Evolutionary conservation across 176 grass and related monocot species (phyloP).

Genomic region (Avena sativa): DNA sequence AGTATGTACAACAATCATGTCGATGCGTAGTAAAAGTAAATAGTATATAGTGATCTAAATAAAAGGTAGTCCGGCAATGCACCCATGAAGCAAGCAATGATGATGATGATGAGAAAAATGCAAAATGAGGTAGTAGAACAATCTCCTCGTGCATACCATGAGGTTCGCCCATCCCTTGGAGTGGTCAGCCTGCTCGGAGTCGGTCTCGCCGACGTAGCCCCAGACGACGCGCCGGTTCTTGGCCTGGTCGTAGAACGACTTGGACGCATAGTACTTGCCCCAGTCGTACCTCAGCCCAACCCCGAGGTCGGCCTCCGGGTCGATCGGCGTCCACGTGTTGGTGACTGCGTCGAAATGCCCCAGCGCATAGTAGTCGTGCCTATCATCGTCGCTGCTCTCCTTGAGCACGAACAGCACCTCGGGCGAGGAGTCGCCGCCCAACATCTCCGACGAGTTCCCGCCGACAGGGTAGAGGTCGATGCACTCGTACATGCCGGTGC

Average conservation of each 20-base stretch:
- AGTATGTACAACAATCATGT: no score
- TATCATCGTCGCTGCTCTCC: slow-evolving; percentile 69
- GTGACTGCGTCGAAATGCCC: slow-evolving; percentile 41
- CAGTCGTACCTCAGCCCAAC: slow-evolving; percentile 70
- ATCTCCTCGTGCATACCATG: background rate
- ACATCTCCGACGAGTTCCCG: background rate
- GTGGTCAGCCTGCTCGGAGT: slow-evolving; percentile 61
- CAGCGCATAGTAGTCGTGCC: slow-evolving; percentile 68
- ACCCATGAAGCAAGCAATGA: background rate
- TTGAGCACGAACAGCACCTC: slow-evolving; percentile 58
- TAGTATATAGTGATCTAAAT: no score
- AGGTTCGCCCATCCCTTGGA: slow-evolving; percentile 61
- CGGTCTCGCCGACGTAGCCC: slow-evolving; percentile 66
- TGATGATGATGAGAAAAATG: background rate
- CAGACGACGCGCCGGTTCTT: slow-evolving; percentile 59
- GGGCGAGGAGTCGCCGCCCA: background rate
- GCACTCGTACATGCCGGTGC: slow-evolving; percentile 23
- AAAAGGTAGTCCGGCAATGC: background rate
- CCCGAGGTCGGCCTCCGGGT: slow-evolving; percentile 49
- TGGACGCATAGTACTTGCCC: slow-evolving; percentile 69
- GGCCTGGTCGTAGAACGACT: slow-evolving; percentile 66
- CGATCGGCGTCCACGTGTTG: slow-evolving; percentile 53
- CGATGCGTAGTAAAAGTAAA: no score
- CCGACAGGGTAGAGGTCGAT: slow-evolving; percentile 4
- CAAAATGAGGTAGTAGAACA: background rate